Evolutionary conservation across 345 rosid species (phyloP).

Genomic region (Sisymbrium altissimum): DNA sequence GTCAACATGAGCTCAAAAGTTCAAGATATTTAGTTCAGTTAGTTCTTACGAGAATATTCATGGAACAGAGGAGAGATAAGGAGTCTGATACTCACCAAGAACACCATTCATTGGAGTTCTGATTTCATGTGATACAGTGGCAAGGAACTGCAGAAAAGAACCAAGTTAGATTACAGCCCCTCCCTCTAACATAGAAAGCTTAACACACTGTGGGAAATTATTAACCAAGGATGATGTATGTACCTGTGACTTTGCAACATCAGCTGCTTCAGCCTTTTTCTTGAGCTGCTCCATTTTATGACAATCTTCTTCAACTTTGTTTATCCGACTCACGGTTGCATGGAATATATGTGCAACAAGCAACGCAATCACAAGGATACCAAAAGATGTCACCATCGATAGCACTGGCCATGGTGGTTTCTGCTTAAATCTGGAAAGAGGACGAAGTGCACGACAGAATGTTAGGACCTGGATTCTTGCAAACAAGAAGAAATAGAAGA

Average conservation of each 20-base stretch:
- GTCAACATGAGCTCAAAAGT: conserved; percentile 17
- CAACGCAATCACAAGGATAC: conserved; percentile 72
- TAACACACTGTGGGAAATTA: conserved; percentile 5
- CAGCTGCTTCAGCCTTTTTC: conserved; percentile 87
- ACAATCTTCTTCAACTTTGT: conserved; percentile 87
- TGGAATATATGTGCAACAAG: conserved; percentile 74
- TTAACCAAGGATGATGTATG: conserved; percentile 21
- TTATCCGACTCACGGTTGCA: conserved; percentile 78
- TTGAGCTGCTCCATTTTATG: conserved; percentile 71
- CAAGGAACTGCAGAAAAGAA: conserved; percentile 72
- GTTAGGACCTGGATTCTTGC: conserved; percentile 9
- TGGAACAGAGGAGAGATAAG: not conserved
- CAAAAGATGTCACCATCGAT: conserved; percentile 55
- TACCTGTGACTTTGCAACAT: conserved; percentile 93
- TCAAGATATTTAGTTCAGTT: not conserved
- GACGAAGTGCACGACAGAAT: conserved; percentile 12
- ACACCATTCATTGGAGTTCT: conserved; percentile 99
- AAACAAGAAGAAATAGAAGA: conserved; percentile 1
- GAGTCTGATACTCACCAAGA: conserved; percentile 62
- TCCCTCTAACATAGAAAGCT: not conserved
- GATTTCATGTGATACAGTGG: conserved; percentile 98
- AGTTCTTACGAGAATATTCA: not conserved
- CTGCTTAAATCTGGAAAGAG: conserved; percentile 66
- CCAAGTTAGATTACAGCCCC: conserved; percentile 14
- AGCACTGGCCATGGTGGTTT: conserved; percentile 81